phyloP scores from a whole-genome alignment of 192 early-diverging fungal genomes.

The Coemansia sp. region DNA sequence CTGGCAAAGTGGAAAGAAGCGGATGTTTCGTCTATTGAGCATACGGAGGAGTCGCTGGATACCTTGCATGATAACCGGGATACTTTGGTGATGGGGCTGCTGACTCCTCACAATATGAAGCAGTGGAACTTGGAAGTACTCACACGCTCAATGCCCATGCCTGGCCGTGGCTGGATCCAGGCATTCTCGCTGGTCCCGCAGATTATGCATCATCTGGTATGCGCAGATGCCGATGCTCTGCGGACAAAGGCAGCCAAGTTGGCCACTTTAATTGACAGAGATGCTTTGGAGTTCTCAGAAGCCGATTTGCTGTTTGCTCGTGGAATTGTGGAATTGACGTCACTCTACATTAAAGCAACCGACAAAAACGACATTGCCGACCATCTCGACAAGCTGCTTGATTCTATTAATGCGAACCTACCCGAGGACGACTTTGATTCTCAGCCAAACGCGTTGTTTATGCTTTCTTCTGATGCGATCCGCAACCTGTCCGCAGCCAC shows the following conservation, averaged over 20 bases:
- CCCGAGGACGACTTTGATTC: conserved; percentile 4
- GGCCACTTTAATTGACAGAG: background rate
- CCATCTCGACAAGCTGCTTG: conserved; percentile 15
- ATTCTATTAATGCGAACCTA: conserved; percentile 13
- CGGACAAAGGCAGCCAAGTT: conserved; percentile 18
- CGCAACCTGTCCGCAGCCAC: conserved; percentile 18
- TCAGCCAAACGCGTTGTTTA: conserved; percentile 5
- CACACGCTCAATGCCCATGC: conserved; percentile 41
- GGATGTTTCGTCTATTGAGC: conserved; percentile 56
- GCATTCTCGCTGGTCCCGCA: conserved; percentile 38
- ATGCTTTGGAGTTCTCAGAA: conserved; percentile 10
- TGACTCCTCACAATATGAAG: conserved; percentile 21
- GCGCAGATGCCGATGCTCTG: conserved; percentile 17
- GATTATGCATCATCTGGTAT: conserved; percentile 39
- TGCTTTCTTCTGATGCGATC: conserved; percentile 12
- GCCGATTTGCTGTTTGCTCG: conserved; percentile 25
- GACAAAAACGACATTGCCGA: conserved; percentile 15
- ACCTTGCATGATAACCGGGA: conserved; percentile 70
- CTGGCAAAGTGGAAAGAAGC: conserved; percentile 58
- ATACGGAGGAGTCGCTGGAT: conserved; percentile 51
- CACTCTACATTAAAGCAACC: conserved; percentile 17
- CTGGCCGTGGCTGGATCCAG: conserved; percentile 20
- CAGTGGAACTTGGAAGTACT: conserved; percentile 39
- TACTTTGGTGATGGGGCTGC: conserved; percentile 57
- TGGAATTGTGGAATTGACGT: conserved; percentile 20